Evolutionary conservation across 1,284 basidiomycete species (phyloP).

Genomic region (Tilletia caries): DNA sequence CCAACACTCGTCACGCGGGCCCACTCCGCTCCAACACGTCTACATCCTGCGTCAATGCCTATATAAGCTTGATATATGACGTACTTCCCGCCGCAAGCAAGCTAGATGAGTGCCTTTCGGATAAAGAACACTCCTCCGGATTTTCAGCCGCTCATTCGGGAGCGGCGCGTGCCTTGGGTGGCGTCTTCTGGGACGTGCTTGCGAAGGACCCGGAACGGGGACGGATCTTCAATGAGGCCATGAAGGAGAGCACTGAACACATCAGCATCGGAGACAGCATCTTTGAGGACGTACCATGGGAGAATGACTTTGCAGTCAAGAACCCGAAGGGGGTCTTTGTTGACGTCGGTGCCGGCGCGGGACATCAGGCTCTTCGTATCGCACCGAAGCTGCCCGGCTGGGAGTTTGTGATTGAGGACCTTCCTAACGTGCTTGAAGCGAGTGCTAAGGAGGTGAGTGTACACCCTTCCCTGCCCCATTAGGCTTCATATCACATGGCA

Average conservation of each 20-base stretch:
- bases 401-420: slow-evolving; percentile 16
- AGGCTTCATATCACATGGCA: no score
- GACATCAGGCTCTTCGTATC: background rate
- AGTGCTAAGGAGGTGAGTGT: slow-evolving; percentile 11
- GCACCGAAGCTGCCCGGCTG: background rate
- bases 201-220: background rate
- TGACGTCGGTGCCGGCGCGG: slow-evolving; percentile 14
- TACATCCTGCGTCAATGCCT: background rate
- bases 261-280: background rate
- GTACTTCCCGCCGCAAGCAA: background rate
- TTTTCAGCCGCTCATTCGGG: slow-evolving; percentile 5
- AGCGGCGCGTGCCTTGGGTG: background rate
- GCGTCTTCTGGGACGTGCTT: background rate
- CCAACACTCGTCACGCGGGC: slow-evolving; percentile 1
- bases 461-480: background rate
- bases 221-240: background rate
- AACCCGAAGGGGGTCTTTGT: slow-evolving; percentile 11
- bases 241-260: background rate
- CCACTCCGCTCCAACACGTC: background rate
- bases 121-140: background rate
- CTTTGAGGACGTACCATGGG: slow-evolving; percentile 6
- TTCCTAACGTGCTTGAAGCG: slow-evolving; percentile 11
- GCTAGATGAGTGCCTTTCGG: background rate
- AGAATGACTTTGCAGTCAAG: background rate
- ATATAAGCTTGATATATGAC: background rate